Evolutionary conservation across 2,329 filamentous ascomycete genomes (phyloP), one percentile per base, ranked within the genome.

Genomic region (Alternaria triticimaculans): DNA sequence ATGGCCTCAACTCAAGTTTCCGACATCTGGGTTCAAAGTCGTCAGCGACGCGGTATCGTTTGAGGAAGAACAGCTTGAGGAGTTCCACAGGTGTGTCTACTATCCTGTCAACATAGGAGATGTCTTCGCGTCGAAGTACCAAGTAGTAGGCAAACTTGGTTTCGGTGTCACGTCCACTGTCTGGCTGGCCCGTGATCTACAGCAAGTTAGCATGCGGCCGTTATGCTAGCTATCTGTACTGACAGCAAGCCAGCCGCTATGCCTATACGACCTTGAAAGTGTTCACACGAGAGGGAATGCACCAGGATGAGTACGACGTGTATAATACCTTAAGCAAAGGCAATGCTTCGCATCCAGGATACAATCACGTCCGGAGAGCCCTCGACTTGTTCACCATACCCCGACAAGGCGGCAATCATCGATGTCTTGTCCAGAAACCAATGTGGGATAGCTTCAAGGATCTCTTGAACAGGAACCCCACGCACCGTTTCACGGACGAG

Each of bases 401-500:
- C 0, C 67, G 72, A n/a, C 64, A 67, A 28, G 70, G 65, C 10
- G 77, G 78, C 3, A 59, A 72, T n/a, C 80, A 81, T 63, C 66
- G 70, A 20, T 80, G 75, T 57, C 75, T 82, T 55, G 79, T 81
- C 3, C 79, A 80, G n/a, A 68, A 73, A 45, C 76, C 80, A 4
- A 71, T 81, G 61, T 81, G 81, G 76, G 81, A 83, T 26, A 84
- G 78, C 62, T 81, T 80, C 46, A 75, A 66, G 43, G 78, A 82
- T 53, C 61, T 84, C 12, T 75, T 81, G 1, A 73, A 71, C 30
- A 78, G 80, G 23, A 80, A 82, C 50, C 76, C 80, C 4, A 67
- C 33, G 3, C 71, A 76, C 66, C 73, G 81, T 21, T 81, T 83
- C 48, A 77, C 79, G 12, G 69, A 79, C 30, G 71, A 78, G 21